Conservation (phyloP, 805 yeast species). For the Candida corydali region DNA sequence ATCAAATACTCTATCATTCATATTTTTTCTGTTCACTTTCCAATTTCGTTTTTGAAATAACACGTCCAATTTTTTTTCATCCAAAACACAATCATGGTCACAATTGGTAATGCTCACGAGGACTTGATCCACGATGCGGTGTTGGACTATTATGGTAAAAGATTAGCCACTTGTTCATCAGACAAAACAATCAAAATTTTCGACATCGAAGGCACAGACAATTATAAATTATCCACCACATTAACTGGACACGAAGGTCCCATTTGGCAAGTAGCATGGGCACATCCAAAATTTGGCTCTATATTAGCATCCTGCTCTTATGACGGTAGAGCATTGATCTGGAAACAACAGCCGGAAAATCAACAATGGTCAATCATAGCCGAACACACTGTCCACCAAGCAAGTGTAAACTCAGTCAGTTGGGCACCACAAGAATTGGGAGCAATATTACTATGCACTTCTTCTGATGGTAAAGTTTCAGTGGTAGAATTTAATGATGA, state of each 20-base stretch:
- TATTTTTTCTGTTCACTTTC: slow-evolving; percentile 4
- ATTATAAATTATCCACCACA: slow-evolving; percentile 77
- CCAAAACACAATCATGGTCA: slow-evolving; percentile 49
- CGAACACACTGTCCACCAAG: slow-evolving; percentile 83
- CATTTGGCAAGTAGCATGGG: slow-evolving; percentile 99
- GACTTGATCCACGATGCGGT: slow-evolving; percentile 96
- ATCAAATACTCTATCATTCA: slow-evolving; percentile 17
- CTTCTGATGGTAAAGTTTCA: slow-evolving; percentile 90
- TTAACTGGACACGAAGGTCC: slow-evolving; percentile 95
- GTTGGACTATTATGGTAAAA: slow-evolving; percentile 92
- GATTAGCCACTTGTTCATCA: slow-evolving; percentile 93
- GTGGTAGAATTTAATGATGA: slow-evolving; percentile 89
- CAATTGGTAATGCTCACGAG: slow-evolving; percentile 87
- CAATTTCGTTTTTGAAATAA: slow-evolving; percentile 4
- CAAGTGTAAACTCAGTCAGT: slow-evolving; percentile 87
- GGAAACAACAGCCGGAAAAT: slow-evolving; percentile 82
- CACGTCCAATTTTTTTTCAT: slow-evolving; percentile 9
- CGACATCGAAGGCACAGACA: slow-evolving; percentile 79
- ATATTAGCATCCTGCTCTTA: slow-evolving; percentile 92
- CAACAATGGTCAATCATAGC: slow-evolving; percentile 86
- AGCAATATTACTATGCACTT: slow-evolving; percentile 82
- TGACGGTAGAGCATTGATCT: slow-evolving; percentile 89
- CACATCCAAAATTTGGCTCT: slow-evolving; percentile 96
- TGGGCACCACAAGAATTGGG: slow-evolving; percentile 99
- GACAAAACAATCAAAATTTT: slow-evolving; percentile 94